Percentiles rank a stretch among this genome's conserved stretches.
Conservation (phyloP, 148 eudicot genomes). For the Pouteria glomerata region DNA sequence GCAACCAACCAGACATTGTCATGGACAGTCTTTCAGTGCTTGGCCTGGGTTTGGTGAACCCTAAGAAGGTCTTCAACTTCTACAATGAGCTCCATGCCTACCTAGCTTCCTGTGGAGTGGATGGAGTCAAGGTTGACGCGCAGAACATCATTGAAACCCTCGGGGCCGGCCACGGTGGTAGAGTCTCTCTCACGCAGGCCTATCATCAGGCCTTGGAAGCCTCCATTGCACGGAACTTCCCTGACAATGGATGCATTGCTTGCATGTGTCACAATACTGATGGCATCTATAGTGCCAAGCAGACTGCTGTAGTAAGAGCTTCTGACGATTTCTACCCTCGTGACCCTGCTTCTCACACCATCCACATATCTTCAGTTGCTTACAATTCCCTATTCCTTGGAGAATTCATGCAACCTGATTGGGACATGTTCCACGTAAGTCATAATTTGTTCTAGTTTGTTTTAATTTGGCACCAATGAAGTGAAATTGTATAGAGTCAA, state of each 20-base stretch:
- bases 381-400: conserved; percentile 90
- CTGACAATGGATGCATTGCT: conserved; percentile 85
- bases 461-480: background rate
- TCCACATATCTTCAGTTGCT: conserved; percentile 84
- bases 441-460: background rate
- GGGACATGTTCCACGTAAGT: conserved; percentile 99
- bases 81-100: conserved; percentile 97
- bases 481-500: background rate
- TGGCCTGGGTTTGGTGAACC: conserved; percentile 88
- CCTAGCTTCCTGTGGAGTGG: conserved; percentile 90
- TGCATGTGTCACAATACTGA: conserved; percentile 96
- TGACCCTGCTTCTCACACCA: conserved; percentile 96
- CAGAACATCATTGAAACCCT: conserved; percentile 94
- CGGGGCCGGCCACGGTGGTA: conserved; percentile 94
- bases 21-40: conserved; percentile 87
- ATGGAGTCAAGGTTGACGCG: conserved; percentile 97
- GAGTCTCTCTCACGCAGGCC: conserved; percentile 78
- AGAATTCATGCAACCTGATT: conserved; percentile 93
- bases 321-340: conserved; percentile 92
- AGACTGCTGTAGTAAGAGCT: conserved; percentile 79
- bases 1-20: conserved; percentile 91
- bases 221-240: conserved; percentile 68
- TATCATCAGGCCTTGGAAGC: conserved; percentile 83
- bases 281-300: conserved; percentile 68
- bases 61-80: conserved; percentile 83